Conservation (phyloP, 768 basidiomycete species). For the Infundibulicybe gibba region DNA sequence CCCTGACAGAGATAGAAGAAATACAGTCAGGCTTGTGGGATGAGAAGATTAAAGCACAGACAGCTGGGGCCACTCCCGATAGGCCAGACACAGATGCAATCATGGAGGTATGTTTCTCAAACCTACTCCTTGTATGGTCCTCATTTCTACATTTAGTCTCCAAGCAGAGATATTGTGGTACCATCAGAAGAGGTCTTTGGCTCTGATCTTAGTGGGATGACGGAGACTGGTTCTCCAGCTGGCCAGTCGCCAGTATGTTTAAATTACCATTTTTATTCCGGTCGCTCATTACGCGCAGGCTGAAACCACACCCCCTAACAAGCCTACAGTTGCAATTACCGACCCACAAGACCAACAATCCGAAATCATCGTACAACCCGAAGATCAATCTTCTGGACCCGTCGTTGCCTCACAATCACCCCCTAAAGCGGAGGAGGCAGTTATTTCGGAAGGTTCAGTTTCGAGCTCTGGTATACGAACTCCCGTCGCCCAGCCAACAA, state of each 20-base stretch:
- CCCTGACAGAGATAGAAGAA: conserved; percentile 73
- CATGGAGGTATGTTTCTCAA: background rate
- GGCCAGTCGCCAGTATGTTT: conserved; percentile 15
- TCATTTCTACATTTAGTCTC: conserved; percentile 4
- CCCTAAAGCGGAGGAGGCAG: no score
- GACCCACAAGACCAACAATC: conserved; percentile 6
- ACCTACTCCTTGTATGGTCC: conserved; percentile 1
- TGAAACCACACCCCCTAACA: no score
- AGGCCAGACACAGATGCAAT: background rate
- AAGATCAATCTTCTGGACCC: background rate
- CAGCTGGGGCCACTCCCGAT: background rate
- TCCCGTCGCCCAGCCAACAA: no score
- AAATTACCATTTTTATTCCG: no score
- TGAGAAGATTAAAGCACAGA: background rate
- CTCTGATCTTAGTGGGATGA: conserved; percentile 31
- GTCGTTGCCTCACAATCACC: no score
- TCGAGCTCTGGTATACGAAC: no score
- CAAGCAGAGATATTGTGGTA: background rate
- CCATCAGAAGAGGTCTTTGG: conserved; percentile 22
- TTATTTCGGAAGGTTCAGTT: no score
- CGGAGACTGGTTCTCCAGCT: conserved; percentile 23
- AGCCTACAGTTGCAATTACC: no score
- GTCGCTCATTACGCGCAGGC: no score
- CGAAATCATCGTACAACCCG: conserved; percentile 3
- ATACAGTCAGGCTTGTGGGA: conserved; percentile 57